Percentiles rank a stretch among this genome's conserved stretches.
phyloP scores from a whole-genome alignment of 2,329 filamentous ascomycete species.

The Diplodia intermedia region DNA sequence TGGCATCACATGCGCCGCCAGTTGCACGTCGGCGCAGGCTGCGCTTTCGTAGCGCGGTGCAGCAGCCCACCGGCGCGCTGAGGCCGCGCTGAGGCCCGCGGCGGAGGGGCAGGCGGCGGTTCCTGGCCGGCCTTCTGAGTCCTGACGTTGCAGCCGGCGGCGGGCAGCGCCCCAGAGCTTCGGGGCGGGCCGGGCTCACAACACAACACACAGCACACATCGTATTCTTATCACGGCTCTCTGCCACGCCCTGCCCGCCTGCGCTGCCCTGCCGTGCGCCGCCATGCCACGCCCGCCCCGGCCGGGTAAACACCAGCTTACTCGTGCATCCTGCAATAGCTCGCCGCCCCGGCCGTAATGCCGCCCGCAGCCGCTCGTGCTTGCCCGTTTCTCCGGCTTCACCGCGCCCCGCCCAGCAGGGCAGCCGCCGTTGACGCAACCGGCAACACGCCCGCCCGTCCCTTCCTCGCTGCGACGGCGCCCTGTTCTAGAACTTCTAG shows the following conservation, averaged over 20 bases:
- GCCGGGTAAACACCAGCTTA: constrained; percentile 19
- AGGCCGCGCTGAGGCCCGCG: not conserved
- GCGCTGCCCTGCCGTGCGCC: not conserved
- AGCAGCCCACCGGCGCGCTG: constrained; percentile 12
- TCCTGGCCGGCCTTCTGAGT: not conserved
- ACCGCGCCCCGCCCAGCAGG: constrained; percentile 11
- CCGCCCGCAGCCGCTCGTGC: no score
- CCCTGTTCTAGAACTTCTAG: constrained; percentile 27
- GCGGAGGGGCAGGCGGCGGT: not conserved
- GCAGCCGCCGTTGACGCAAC: not conserved
- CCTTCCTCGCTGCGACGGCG: not conserved
- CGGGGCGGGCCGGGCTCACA: constrained; percentile 14
- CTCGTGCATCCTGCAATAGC: constrained; percentile 9
- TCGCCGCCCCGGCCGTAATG: not conserved
- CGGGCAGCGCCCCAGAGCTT: not conserved
- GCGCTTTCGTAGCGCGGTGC: not conserved
- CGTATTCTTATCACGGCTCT: constrained; percentile 23
- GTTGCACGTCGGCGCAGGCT: constrained; percentile 3
- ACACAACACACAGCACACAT: not conserved
- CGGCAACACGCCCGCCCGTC: constrained; percentile 10
- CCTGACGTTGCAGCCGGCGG: constrained; percentile 21
- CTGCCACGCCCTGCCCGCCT: no score
- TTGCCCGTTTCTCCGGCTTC: constrained; percentile 14
- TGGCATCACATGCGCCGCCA: constrained; percentile 7
- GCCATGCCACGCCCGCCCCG: constrained; percentile 1